Evolutionary conservation across 176 grass and related monocot species (phyloP), one percentile per base, ranked within the genome.

Genomic region (Aegilops umbellulata): DNA sequence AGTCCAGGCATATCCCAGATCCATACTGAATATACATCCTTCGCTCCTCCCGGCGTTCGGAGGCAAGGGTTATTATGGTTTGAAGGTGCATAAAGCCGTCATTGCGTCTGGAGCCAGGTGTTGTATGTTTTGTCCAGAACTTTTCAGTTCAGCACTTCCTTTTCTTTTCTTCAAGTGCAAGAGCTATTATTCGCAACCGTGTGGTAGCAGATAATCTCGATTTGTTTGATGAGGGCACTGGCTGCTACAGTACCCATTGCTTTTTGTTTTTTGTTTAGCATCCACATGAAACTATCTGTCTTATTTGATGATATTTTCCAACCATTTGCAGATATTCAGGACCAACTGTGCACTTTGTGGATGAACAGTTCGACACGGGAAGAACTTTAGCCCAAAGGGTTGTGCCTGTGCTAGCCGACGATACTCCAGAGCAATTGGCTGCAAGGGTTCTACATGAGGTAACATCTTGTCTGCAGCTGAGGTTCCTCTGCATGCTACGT

Each of bases 11-110:
- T 91, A 86, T 82, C 93, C 88, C 76, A 98, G 73, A 77, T 92
- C 90, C 19, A 91, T 98, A 74, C 76, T 98, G 70, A 98, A 98
- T 66, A 95, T 98, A 69, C 97, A 98, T 58, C 97, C 97, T 86
- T 98, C 94, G 15, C 97, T 95, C 46, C 97, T 95, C 63, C 97
- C 94, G 0, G 94, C 97, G 75, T 98, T 95, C 78, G 92, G 97
- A 69, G 97, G 97, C 44, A 92, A 92, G 72, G 92, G 97, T 22
- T 98, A 88, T 85, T 94, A 95, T 86, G 97, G 94, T 79, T 67
- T 76, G 61, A 98, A 92, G 85, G 94, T 98, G 39, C 97, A 98
- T 78, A 88, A 90, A 85, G 90, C 94, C 36, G 94, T 95, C 23
- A 90, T 98, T 80, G 90, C 84, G 49, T 98, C 97, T 83, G 92